Conservation (phyloP, 2,329 filamentous ascomycete genomes). For the Pseudonectria foliicola region DNA sequence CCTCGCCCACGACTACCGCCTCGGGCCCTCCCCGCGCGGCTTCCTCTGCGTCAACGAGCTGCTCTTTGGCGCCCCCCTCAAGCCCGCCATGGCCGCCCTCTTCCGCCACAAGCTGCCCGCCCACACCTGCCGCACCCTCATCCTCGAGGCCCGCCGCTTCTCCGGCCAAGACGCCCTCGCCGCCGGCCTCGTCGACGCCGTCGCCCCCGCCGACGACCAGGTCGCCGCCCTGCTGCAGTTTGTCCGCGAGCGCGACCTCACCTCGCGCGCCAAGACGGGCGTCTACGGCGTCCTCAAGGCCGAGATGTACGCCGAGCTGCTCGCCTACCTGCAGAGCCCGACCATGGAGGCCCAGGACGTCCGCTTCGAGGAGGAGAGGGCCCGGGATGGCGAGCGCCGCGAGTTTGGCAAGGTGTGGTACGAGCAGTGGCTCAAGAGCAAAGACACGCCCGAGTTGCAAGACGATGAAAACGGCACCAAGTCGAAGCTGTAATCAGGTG, state of each 20-base stretch:
- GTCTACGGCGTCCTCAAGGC: conserved; percentile 66
- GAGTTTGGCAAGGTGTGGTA: conserved; percentile 40
- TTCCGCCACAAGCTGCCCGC: conserved; percentile 62
- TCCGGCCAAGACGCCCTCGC: conserved; percentile 55
- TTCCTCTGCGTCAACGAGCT: conserved; percentile 77
- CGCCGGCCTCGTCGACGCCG: conserved; percentile 59
- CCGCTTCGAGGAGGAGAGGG: conserved; percentile 35
- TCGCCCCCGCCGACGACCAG: conserved; percentile 41
- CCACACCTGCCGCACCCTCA: conserved; percentile 53
- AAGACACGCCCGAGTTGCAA: conserved; percentile 33
- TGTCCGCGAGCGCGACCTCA: conserved; percentile 51
- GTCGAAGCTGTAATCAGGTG: too few species aligned
- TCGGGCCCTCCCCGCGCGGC: conserved; percentile 64
- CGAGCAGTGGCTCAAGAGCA: conserved; percentile 40
- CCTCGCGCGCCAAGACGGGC: conserved; percentile 54
- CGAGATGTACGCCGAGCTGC: conserved; percentile 65
- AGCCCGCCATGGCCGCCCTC: conserved; percentile 65
- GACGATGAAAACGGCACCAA: too few species aligned
- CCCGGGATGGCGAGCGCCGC: conserved; percentile 34
- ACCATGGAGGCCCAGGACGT: conserved; percentile 43
- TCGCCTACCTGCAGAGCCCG: conserved; percentile 50
- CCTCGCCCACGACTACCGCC: conserved; percentile 77
- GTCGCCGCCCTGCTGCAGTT: conserved; percentile 56
- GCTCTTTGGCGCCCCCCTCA: conserved; percentile 69
- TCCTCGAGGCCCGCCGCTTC: conserved; percentile 68